These are phyloP conservation scores for Saksenaea oblongispora DNA, from an alignment of 371 early-diverging fungal genomes.

Conservation along the genomic window DNA sequence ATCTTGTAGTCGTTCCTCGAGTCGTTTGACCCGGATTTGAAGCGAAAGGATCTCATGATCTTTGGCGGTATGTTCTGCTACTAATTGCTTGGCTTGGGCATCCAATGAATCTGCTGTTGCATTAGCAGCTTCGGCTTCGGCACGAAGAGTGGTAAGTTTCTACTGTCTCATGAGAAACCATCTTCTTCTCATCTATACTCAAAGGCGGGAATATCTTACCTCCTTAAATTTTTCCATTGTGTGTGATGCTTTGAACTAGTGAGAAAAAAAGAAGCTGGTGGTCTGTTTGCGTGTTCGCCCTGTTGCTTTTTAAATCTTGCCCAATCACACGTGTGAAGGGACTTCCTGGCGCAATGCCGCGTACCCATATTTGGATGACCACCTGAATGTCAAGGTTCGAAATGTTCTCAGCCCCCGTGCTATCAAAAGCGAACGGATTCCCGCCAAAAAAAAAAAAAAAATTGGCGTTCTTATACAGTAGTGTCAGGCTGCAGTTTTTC, in stretches of 20 bases:
- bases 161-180: slow-evolving; percentile 25
- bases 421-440: too few relatives aligned
- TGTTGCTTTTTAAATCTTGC: slow-evolving; percentile 1
- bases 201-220: slow-evolving; percentile 28
- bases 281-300: background rate
- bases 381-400: background rate
- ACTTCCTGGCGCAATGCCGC: background rate
- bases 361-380: slow-evolving; percentile 5
- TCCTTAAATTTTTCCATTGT: slow-evolving; percentile 59
- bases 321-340: slow-evolving; percentile 2
- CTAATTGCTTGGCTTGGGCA: slow-evolving; percentile 62
- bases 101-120: slow-evolving; percentile 72
- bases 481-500: too few relatives aligned
- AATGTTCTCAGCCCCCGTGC: too few relatives aligned
- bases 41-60: slow-evolving; percentile 77
- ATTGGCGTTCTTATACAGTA: too few relatives aligned
- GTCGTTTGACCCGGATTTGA: slow-evolving; percentile 64
- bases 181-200: background rate
- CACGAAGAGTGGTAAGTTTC: slow-evolving; percentile 71
- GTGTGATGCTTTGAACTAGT: background rate
- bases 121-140: slow-evolving; percentile 69
- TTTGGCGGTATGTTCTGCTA: slow-evolving; percentile 65
- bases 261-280: slow-evolving; percentile 4
- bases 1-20: slow-evolving; percentile 69
- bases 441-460: too few relatives aligned